A percentile compares a stretch with the other conserved stretches of the same genome.
phyloP scores from a whole-genome alignment of 257 asterid genomes.

The Leptodermis oblonga region DNA sequence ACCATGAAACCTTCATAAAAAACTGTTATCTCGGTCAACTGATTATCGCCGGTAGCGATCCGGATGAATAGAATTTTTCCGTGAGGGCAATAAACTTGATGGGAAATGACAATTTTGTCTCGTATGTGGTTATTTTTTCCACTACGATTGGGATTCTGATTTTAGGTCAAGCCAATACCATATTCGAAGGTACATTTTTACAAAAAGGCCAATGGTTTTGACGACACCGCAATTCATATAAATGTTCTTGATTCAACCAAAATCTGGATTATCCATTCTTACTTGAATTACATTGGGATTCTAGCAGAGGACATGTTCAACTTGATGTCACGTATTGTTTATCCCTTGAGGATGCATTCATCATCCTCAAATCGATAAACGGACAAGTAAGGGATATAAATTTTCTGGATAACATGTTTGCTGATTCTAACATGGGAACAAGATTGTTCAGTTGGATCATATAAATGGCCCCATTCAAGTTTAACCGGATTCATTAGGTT shows the following conservation, averaged over 20 bases:
- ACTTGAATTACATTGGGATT: slow-evolving; percentile 73
- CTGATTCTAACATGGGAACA: slow-evolving; percentile 53
- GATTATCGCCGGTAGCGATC: slow-evolving; percentile 79
- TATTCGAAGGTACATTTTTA: slow-evolving; percentile 85
- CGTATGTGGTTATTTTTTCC: slow-evolving; percentile 75
- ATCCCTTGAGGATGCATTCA: slow-evolving; percentile 69
- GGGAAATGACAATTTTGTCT: slow-evolving; percentile 73
- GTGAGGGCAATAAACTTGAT: slow-evolving; percentile 61
- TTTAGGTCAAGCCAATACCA: slow-evolving; percentile 64
- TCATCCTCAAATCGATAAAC: slow-evolving; percentile 52
- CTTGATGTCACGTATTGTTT: slow-evolving; percentile 57
- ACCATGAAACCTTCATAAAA: slow-evolving; percentile 84
- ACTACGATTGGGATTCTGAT: slow-evolving; percentile 63
- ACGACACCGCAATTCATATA: slow-evolving; percentile 73
- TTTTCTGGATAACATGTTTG: slow-evolving; percentile 68
- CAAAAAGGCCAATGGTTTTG: slow-evolving; percentile 85
- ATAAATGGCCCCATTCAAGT: slow-evolving; percentile 30
- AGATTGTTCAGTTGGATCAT: slow-evolving; percentile 59
- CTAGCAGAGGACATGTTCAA: slow-evolving; percentile 91
- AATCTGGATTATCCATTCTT: slow-evolving; percentile 65
- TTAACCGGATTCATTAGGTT: slow-evolving; percentile 56
- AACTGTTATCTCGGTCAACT: slow-evolving; percentile 71
- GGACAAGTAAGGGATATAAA: slow-evolving; percentile 67
- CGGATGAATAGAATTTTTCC: slow-evolving; percentile 46
- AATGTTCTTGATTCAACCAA: slow-evolving; percentile 63